phyloP scores from a whole-genome alignment of 345 rosid species.

The Triadica sebifera region DNA sequence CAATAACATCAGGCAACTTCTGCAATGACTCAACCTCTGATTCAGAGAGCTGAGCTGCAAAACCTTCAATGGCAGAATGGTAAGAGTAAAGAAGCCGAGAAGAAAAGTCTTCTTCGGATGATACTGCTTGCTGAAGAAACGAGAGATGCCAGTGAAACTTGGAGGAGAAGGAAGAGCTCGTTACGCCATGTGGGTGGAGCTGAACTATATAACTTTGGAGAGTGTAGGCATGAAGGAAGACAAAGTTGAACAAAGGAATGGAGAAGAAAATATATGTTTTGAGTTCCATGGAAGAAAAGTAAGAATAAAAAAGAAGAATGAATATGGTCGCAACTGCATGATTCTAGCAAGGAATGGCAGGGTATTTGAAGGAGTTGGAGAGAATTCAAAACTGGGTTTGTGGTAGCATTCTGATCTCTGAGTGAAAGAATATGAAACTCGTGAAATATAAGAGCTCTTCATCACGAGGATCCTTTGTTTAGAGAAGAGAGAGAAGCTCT shows the following conservation, averaged over 20 bases:
- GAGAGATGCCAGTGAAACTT: conserved; percentile 72
- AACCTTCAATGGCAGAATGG: conserved; percentile 78
- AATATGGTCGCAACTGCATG: conserved; percentile 34
- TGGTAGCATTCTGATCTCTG: conserved; percentile 24
- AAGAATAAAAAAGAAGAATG: conserved; percentile 2
- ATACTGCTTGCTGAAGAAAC: conserved; percentile 48
- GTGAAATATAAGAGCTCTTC: conserved; percentile 88
- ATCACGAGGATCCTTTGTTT: conserved; percentile 87
- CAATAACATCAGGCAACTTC: conserved; percentile 58
- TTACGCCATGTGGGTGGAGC: conserved; percentile 61
- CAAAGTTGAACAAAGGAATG: conserved; percentile 30
- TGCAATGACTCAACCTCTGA: conserved; percentile 46
- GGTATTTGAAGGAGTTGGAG: conserved; percentile 61
- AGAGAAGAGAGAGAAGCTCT: conserved; percentile 15
- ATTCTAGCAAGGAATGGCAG: conserved; percentile 28
- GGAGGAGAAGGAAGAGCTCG: conserved; percentile 40
- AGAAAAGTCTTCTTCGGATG: conserved; percentile 45
- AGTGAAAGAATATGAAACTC: conserved; percentile 67
- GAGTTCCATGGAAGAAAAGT: conserved; percentile 37
- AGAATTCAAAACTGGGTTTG: conserved; percentile 37
- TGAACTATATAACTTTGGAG: conserved; percentile 77
- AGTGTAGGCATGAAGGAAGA: conserved; percentile 26
- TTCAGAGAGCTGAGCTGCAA: conserved; percentile 68
- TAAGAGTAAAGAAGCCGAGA: conserved; percentile 85
- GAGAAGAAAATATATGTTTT: conserved; percentile 26